Evolutionary conservation across 2,329 filamentous ascomycete genomes (phyloP).

Genomic region (Grosmannia huntii): DNA sequence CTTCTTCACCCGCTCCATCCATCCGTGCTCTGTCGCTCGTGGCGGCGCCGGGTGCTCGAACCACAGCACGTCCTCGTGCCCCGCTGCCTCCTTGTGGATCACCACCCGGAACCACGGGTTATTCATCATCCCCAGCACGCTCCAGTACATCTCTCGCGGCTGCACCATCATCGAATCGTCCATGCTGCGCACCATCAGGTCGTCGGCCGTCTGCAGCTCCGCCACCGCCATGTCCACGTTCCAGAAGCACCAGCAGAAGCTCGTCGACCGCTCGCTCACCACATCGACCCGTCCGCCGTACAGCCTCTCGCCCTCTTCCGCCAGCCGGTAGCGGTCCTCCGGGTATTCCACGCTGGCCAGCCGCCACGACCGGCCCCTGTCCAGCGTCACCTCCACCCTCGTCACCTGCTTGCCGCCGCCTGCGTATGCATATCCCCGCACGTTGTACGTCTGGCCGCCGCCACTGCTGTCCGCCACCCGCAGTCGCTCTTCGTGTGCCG

Average conservation of each 20-base stretch:
- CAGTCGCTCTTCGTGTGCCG: conserved; percentile 62
- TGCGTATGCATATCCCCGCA: conserved; percentile 75
- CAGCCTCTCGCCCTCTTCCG: conserved; percentile 38
- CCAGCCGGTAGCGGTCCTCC: conserved; percentile 67
- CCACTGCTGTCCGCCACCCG: conserved; percentile 25
- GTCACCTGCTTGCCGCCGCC: conserved; percentile 78
- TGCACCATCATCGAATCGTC: conserved; percentile 80
- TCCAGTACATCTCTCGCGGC: conserved; percentile 93
- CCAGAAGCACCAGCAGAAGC: conserved; percentile 12
- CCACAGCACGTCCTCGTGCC: conserved; percentile 35
- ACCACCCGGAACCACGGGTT: conserved; percentile 84
- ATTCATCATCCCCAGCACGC: conserved; percentile 93
- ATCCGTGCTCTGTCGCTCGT: conserved; percentile 63
- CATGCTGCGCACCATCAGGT: conserved; percentile 76
- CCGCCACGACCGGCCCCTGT: conserved; percentile 67
- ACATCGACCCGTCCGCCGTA: conserved; percentile 71
- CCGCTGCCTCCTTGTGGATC: conserved; percentile 54
- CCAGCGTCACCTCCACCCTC: conserved; percentile 69
- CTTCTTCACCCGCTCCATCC: conserved; percentile 89
- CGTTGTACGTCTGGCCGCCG: conserved; percentile 38
- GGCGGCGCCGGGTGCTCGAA: conserved; percentile 89
- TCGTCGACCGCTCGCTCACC: conserved; percentile 50
- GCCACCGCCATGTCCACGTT: conserved; percentile 64
- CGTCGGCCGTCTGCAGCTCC: conserved; percentile 50
- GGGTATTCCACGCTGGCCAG: conserved; percentile 69